A percentile compares a stretch with the other conserved stretches of the same genome.
Conservation (phyloP, 2,329 filamentous ascomycete genomes). For the Colletotrichum costaricense region DNA sequence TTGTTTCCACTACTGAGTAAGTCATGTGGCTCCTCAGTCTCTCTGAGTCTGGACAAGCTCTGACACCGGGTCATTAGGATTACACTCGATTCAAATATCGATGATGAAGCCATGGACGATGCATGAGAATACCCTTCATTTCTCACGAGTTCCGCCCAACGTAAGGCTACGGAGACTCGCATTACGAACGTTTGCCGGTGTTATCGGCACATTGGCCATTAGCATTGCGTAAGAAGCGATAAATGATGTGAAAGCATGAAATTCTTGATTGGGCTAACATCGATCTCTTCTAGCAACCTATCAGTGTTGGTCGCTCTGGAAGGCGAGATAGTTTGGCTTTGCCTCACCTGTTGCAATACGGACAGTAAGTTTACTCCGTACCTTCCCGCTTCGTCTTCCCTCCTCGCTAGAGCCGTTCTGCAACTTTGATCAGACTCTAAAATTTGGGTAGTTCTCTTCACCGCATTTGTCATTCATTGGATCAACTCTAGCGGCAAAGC, state of each 20-base stretch:
- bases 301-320: not conserved
- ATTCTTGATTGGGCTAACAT: not conserved
- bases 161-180: conserved; percentile 8
- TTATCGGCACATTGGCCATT: not conserved
- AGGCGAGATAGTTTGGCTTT: conserved; percentile 10
- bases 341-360: conserved; percentile 20
- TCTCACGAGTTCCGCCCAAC: not conserved
- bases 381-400: not conserved
- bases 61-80: not conserved
- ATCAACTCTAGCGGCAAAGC: conserved; percentile 4
- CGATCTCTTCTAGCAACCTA: not conserved
- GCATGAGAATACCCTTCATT: not conserved
- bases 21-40: not conserved
- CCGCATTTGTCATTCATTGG: not conserved
- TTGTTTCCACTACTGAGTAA: conserved; percentile 9
- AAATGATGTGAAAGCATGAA: not conserved
- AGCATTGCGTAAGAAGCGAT: not conserved
- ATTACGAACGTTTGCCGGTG: not conserved
- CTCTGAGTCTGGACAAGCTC: not conserved
- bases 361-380: conserved; percentile 1
- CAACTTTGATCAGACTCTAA: not conserved
- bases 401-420: too few species aligned
- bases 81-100: conserved; percentile 9
- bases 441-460: conserved; percentile 1
- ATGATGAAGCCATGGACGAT: not conserved